A percentile compares a stretch with the other conserved stretches of the same genome.
phyloP scores from a whole-genome alignment of 2,329 filamentous ascomycete genomes.

The Nemania sp. region DNA sequence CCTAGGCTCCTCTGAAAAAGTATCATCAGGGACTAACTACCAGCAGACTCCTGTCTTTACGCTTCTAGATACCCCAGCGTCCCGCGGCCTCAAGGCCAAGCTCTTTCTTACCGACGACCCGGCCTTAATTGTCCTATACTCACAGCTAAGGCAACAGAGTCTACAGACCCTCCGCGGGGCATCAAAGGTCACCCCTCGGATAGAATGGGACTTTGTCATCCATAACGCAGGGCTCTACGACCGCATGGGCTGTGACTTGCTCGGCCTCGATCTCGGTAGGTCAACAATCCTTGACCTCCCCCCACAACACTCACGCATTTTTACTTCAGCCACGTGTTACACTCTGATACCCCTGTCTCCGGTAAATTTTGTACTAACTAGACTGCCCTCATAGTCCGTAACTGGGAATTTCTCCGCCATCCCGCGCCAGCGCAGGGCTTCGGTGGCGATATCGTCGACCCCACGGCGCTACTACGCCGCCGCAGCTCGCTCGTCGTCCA shows the following conservation, averaged over 20 bases:
- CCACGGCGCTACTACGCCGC: slow-evolving; percentile 68
- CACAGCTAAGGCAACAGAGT: slow-evolving; percentile 79
- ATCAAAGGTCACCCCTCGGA: slow-evolving; percentile 73
- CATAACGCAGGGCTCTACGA: slow-evolving; percentile 84
- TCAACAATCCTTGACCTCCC: slow-evolving; percentile 33
- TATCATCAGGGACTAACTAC: slow-evolving; percentile 2
- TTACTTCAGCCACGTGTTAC: neutral
- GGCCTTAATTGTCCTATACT: slow-evolving; percentile 82
- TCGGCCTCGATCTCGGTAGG: slow-evolving; percentile 81
- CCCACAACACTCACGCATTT: neutral
- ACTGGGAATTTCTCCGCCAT: slow-evolving; percentile 75
- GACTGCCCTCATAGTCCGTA: slow-evolving; percentile 60
- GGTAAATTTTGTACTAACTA: neutral
- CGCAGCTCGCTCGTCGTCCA: slow-evolving; percentile 79
- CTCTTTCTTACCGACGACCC: slow-evolving; percentile 90
- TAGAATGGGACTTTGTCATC: slow-evolving; percentile 87
- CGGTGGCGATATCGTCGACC: slow-evolving; percentile 58
- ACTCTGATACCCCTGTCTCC: slow-evolving; percentile 2
- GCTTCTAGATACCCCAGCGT: slow-evolving; percentile 69
- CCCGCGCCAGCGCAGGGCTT: slow-evolving; percentile 44
- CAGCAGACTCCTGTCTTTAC: slow-evolving; percentile 74
- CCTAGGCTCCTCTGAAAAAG: neutral
- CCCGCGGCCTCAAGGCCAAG: slow-evolving; percentile 72
- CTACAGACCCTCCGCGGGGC: slow-evolving; percentile 85
- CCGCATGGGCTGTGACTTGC: slow-evolving; percentile 89